These are phyloP conservation scores for Lunasporangiospora selenospora DNA, from an alignment of 192 early-diverging fungal species.

Conservation along the genomic window DNA sequence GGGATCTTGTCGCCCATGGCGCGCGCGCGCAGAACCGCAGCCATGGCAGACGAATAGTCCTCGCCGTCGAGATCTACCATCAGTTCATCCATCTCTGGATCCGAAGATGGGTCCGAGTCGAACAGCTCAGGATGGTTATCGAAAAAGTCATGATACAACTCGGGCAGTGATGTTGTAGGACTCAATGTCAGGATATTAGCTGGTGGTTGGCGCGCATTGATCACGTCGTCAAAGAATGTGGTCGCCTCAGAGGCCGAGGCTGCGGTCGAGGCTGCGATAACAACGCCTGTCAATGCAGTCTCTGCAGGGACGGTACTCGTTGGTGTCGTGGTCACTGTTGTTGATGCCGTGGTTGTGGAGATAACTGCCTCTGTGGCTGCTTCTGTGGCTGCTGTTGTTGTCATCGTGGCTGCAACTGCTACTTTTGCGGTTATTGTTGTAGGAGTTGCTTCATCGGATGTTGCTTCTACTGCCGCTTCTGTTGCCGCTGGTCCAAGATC, in stretches of 20 bases:
- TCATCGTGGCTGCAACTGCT: not conserved
- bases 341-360: not conserved
- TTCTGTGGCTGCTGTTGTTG: not conserved
- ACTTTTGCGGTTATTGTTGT: no score
- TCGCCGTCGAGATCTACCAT: slow-evolving; percentile 29
- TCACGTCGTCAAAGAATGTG: slow-evolving; percentile 48
- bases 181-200: slow-evolving; percentile 44
- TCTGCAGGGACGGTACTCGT: not conserved
- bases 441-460: not conserved
- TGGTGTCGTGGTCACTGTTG: not conserved
- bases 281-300: not conserved
- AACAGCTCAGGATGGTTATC: slow-evolving; percentile 48
- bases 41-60: slow-evolving; percentile 6
- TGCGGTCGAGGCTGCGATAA: not conserved
- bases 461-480: not conserved
- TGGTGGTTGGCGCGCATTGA: slow-evolving; percentile 43
- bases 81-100: slow-evolving; percentile 48
- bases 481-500: not conserved
- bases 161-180: slow-evolving; percentile 35
- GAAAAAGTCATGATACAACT: slow-evolving; percentile 49
- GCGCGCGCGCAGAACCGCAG: slow-evolving; percentile 29
- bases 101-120: slow-evolving; percentile 45
- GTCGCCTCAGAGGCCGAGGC: slow-evolving; percentile 23
- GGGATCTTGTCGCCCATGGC: slow-evolving; percentile 32
- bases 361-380: slow-evolving; percentile 1